Evolutionary conservation across 2,329 filamentous ascomycete genomes (phyloP).

Genomic region (Paecilomyces niveus): DNA sequence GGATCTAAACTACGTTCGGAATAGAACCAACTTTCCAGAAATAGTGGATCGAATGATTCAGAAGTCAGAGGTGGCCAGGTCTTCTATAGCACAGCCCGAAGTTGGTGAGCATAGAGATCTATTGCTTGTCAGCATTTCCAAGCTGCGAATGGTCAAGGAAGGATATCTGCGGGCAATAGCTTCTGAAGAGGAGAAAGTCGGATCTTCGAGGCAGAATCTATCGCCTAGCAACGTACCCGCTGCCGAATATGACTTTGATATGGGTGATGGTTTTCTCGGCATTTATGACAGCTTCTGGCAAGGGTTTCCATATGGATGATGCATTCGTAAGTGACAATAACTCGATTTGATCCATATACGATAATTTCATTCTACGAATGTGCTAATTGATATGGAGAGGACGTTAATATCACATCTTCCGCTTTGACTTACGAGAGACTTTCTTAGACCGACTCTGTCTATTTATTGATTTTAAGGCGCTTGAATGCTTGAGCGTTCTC

Average conservation of each 20-base stretch:
- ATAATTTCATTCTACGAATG: background rate
- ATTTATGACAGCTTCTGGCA: background rate
- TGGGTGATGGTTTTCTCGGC: background rate
- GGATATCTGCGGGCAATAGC: background rate
- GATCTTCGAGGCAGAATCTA: background rate
- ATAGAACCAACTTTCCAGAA: background rate
- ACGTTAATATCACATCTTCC: background rate
- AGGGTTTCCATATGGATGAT: background rate
- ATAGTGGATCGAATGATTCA: background rate
- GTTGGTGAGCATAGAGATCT: background rate
- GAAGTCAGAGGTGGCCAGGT: background rate
- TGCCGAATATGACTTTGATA: background rate
- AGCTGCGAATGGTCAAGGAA: background rate
- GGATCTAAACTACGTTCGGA: constrained; percentile 1
- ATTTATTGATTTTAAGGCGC: constrained; percentile 18
- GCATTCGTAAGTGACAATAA: background rate
- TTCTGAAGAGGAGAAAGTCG: background rate
- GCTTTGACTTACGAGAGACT: background rate
- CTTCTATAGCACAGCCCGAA: background rate
- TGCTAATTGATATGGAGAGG: background rate
- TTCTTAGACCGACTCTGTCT: background rate
- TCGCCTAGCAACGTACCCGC: background rate
- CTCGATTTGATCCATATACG: background rate
- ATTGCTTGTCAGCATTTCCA: background rate
- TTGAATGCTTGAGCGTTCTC: constrained; percentile 52